Conservation (phyloP, 2,329 filamentous ascomycete genomes). For the Sporothrix humicola region DNA sequence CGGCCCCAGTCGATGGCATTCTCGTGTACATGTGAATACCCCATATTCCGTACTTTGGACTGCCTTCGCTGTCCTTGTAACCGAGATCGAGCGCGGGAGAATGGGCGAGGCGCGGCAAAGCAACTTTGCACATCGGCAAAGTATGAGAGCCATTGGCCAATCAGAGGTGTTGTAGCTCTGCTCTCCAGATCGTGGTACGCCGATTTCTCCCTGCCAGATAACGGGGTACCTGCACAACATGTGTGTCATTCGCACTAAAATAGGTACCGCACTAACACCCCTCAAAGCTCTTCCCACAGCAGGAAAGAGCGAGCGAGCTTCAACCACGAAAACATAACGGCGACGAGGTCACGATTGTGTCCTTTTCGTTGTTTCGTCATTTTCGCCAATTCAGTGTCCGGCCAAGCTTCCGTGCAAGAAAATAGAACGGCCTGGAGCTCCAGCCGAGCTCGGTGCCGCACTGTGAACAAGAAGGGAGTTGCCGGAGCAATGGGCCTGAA, state of each 20-base stretch:
- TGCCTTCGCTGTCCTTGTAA: not conserved
- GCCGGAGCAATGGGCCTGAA: not conserved
- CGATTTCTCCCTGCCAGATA: constrained; percentile 29
- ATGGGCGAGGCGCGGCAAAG: constrained; percentile 24
- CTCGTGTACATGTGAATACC: not conserved
- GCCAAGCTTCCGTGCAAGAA: not conserved
- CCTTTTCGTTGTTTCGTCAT: not conserved
- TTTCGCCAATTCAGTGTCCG: constrained; percentile 5
- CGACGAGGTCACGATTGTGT: not conserved
- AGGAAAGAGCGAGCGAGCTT: constrained; percentile 10
- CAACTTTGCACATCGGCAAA: constrained; percentile 23
- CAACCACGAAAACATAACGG: constrained; percentile 32
- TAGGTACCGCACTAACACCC: constrained; percentile 27
- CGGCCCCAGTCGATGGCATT: not conserved
- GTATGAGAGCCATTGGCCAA: constrained; percentile 30
- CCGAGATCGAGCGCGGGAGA: constrained; percentile 30
- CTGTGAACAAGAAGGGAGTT: not conserved
- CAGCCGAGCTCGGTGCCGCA: constrained; percentile 24
- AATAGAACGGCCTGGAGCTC: constrained; percentile 9
- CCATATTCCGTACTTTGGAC: not conserved
- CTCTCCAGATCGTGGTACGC: not conserved
- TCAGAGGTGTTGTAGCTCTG: not conserved
- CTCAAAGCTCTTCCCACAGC: not conserved
- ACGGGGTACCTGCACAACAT: not conserved
- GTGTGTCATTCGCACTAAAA: too few species aligned